These are phyloP conservation scores for Ascochyta fabae DNA, from an alignment of 2,329 filamentous ascomycete genomes.

Conservation along the genomic window DNA sequence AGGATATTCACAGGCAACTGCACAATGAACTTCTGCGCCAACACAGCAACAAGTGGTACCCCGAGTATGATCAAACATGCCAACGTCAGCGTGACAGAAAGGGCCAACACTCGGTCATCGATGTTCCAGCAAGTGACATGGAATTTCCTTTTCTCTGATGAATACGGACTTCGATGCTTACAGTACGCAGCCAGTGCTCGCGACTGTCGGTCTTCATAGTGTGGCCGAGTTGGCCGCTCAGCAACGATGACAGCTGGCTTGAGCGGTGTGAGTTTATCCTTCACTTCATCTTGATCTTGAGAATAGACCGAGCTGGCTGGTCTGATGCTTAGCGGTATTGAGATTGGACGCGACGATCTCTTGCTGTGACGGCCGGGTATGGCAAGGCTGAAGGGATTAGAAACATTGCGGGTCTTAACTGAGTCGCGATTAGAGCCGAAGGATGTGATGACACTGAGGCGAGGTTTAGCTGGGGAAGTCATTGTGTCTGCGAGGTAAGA, in stretches of 20 bases:
- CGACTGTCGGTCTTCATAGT: slow-evolving; percentile 5
- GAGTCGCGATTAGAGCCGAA: slow-evolving; percentile 6
- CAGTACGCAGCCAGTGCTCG: slow-evolving; percentile 9
- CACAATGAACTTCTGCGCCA: slow-evolving; percentile 30
- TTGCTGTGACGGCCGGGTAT: slow-evolving; percentile 17
- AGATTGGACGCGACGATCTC: slow-evolving; percentile 4
- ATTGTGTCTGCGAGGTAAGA: neutral
- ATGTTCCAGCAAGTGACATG: slow-evolving; percentile 7
- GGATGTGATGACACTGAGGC: slow-evolving; percentile 8
- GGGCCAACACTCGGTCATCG: slow-evolving; percentile 26
- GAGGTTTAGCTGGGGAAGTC: slow-evolving; percentile 12
- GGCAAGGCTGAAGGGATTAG: slow-evolving; percentile 25
- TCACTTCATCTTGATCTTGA: slow-evolving; percentile 8
- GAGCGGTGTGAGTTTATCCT: slow-evolving; percentile 8
- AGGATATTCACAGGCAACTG: slow-evolving; percentile 46
- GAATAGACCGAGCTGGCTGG: slow-evolving; percentile 7
- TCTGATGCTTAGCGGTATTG: slow-evolving; percentile 7
- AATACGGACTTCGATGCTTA: slow-evolving; percentile 7
- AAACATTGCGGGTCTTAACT: slow-evolving; percentile 17
- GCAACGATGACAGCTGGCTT: slow-evolving; percentile 15
- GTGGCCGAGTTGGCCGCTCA: slow-evolving; percentile 12
- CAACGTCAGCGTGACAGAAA: slow-evolving; percentile 31
- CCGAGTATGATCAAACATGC: slow-evolving; percentile 24
- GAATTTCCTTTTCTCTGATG: slow-evolving; percentile 6
- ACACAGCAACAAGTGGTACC: slow-evolving; percentile 28